Conservation (phyloP, 1,139 yeast species). For the Sugiyamaella grinbergsii region DNA sequence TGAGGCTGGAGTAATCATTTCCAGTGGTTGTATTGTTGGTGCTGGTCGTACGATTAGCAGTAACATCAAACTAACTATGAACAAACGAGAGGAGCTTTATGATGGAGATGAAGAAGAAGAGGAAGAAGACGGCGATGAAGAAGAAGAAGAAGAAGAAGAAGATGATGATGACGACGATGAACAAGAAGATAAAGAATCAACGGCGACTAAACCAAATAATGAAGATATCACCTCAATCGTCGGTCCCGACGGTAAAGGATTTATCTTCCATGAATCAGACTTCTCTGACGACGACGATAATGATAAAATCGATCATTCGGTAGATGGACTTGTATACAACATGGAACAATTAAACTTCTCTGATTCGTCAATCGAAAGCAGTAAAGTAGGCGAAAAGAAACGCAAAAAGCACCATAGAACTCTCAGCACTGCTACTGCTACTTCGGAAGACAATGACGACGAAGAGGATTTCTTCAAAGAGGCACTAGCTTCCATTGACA, state of each 20-base stretch:
- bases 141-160: slow-evolving; percentile 25
- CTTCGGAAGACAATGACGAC: slow-evolving; percentile 54
- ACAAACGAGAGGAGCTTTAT: slow-evolving; percentile 16
- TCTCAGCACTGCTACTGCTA: slow-evolving; percentile 31
- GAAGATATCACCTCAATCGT: slow-evolving; percentile 43
- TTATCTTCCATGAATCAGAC: slow-evolving; percentile 54
- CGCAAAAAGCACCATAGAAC: slow-evolving; percentile 30
- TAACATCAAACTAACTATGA: slow-evolving; percentile 29
- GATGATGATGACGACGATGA: slow-evolving; percentile 19
- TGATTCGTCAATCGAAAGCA: slow-evolving; percentile 65
- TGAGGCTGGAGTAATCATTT: slow-evolving; percentile 75
- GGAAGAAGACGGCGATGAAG: slow-evolving; percentile 39
- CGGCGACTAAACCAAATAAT: too few relatives aligned
- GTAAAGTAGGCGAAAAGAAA: slow-evolving; percentile 25
- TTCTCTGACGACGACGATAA: slow-evolving; percentile 48
- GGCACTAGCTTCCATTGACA: slow-evolving; percentile 89
- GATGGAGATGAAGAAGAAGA: slow-evolving; percentile 33
- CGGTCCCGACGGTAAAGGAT: slow-evolving; percentile 64
- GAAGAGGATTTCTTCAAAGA: slow-evolving; percentile 85
- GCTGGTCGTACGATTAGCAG: slow-evolving; percentile 35
- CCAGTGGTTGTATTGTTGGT: slow-evolving; percentile 72
- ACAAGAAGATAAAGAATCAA: slow-evolving; percentile 30
- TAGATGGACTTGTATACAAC: slow-evolving; percentile 52
- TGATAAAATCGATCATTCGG: slow-evolving; percentile 46
- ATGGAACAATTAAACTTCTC: slow-evolving; percentile 68